Evolutionary conservation across 2,329 filamentous ascomycete genomes (phyloP), one percentile per base, ranked within the genome.

Genomic region (Ascochyta lentis): DNA sequence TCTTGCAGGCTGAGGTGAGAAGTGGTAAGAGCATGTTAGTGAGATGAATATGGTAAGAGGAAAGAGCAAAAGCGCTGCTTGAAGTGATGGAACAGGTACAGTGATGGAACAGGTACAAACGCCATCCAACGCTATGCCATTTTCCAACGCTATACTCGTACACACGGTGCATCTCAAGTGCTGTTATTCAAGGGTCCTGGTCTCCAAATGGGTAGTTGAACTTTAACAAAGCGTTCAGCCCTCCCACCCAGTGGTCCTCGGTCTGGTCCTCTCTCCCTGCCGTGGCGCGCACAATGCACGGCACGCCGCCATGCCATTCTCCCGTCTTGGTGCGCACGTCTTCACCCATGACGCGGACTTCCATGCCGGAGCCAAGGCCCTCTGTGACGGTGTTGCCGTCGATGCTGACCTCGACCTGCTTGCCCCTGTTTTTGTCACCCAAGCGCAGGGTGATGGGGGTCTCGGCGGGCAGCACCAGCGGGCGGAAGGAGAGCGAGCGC

Each of bases 171-270:
- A 19, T 19, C 19, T 19, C 19, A 19, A 19, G 19, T 19, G 19
- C 3, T 13, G 29, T 13, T 4, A 10, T 5, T 51, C 58, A 70
- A 0, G 55, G 16, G 45, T 74, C 71, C 53, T 75, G 72, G 42
- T 76, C 89, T 0, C 95, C 95, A 81, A 98, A 98, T 0, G 94
- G 93, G 78, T 96, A 91, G 75, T 99, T 99, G 74, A 98, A 99
- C 79, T 99, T 99, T 65, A 99, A 78, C 69, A 98, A 74, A 9
- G 92, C 91, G 71, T 96, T 99, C 70, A 99, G 77, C 0, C 95
- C 94, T 1, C 94, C 94, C 2, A 99, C 94, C 95, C 95, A 99
- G 16, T 94, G 92, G 75, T 98, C 94, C 68, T 97, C 92, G 23
- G 82, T 80, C 65, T 83, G 79, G 65, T 69, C 69, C 16, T 72